Conservation (phyloP, 2,329 filamentous ascomycete genomes). For the Microcera coccophila region DNA sequence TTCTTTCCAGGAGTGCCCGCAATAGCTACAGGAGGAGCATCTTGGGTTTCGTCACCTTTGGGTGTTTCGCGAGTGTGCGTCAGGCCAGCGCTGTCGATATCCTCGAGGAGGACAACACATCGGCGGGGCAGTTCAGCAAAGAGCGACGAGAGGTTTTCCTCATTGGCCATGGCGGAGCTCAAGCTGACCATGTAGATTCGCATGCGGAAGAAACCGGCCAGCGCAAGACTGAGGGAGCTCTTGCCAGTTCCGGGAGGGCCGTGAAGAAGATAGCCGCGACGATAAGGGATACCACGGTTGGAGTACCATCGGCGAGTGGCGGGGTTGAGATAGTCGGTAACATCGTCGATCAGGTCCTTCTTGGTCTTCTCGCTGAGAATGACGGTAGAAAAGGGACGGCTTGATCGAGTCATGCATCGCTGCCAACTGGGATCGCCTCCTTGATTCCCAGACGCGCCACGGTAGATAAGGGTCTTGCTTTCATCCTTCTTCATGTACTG, state of each 20-base stretch:
- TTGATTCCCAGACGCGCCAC: conserved; percentile 45
- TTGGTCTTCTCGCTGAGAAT: conserved; percentile 61
- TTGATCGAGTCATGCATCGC: conserved; percentile 57
- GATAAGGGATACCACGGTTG: conserved; percentile 79
- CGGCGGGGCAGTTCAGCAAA: conserved; percentile 65
- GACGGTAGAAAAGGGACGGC: conserved; percentile 61
- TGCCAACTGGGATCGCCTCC: conserved; percentile 52
- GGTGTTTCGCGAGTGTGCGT: conserved; percentile 52
- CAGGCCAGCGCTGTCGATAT: conserved; percentile 70
- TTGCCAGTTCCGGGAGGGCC: conserved; percentile 81
- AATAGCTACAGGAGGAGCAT: conserved; percentile 12
- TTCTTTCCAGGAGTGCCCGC: conserved; percentile 5
- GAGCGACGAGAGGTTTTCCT: conserved; percentile 60
- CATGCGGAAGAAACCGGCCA: conserved; percentile 67
- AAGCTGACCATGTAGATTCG: conserved; percentile 69
- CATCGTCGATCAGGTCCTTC: conserved; percentile 55
- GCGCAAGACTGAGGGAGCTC: conserved; percentile 65
- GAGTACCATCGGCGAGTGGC: conserved; percentile 72
- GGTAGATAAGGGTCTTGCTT: conserved; percentile 62
- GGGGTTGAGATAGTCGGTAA: conserved; percentile 60
- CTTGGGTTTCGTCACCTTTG: conserved; percentile 23
- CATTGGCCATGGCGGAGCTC: conserved; percentile 58
- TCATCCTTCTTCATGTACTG: conserved; percentile 56
- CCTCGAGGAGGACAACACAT: conserved; percentile 71
- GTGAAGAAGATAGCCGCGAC: conserved; percentile 76